phyloP scores from a whole-genome alignment of 1,284 basidiomycete species.

The Anthracocystis setariae region DNA sequence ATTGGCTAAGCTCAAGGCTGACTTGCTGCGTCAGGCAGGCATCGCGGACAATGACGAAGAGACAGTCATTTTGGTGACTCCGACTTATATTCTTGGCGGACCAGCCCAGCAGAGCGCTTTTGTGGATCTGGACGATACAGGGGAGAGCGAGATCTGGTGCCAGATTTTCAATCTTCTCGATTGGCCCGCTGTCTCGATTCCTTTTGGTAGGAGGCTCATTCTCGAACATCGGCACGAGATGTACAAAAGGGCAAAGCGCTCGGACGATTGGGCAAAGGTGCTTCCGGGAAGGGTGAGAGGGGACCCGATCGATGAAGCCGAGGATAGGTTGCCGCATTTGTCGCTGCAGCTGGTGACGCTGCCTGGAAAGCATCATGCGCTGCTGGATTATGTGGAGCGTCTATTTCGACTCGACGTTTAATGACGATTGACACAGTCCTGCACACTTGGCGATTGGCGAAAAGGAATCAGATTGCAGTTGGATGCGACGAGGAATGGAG shows the following conservation, averaged over 20 bases:
- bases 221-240: not conserved
- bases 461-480: slow-evolving; percentile 21
- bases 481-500: slow-evolving; percentile 28
- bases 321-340: slow-evolving; percentile 8
- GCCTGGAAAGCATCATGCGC: slow-evolving; percentile 15
- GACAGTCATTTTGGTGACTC: slow-evolving; percentile 28
- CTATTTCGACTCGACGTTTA: too few relatives aligned
- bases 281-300: slow-evolving; percentile 1
- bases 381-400: slow-evolving; percentile 22
- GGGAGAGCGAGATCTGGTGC: slow-evolving; percentile 34
- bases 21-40: slow-evolving; percentile 8
- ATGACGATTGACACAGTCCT: too few relatives aligned
- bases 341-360: slow-evolving; percentile 29
- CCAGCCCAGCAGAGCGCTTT: slow-evolving; percentile 15
- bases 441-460: too few relatives aligned
- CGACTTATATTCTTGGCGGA: slow-evolving; percentile 27
- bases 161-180: slow-evolving; percentile 41
- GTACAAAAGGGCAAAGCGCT: not conserved
- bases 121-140: slow-evolving; percentile 13
- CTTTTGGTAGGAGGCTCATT: slow-evolving; percentile 4
- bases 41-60: not conserved
- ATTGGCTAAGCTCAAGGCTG: slow-evolving; percentile 5
- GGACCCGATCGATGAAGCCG: slow-evolving; percentile 5
- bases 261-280: slow-evolving; percentile 5
- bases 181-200: slow-evolving; percentile 31